Conservation (phyloP, 768 basidiomycete species). For the Tricholoma matsutake region DNA sequence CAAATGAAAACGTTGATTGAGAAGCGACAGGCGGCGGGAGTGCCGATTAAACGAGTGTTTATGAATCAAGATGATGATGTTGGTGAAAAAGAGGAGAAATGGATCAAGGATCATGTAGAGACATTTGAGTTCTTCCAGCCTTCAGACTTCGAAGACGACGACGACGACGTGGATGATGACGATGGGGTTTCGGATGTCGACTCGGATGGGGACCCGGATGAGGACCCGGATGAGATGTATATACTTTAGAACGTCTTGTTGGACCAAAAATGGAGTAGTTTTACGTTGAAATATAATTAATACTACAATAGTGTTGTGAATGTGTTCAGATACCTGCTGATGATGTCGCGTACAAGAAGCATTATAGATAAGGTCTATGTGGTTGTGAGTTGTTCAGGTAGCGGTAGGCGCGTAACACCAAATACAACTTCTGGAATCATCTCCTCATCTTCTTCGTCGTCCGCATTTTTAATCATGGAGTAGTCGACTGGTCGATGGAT, state of each 20-base stretch:
- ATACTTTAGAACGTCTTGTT: background rate
- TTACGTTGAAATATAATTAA: background rate
- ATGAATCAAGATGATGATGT: constrained; percentile 46
- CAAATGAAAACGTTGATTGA: constrained; percentile 44
- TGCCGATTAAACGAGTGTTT: constrained; percentile 44
- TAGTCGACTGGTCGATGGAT: constrained; percentile 20
- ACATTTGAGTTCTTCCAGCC: constrained; percentile 56
- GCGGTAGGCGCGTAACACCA: constrained; percentile 40
- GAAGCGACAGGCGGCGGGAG: constrained; percentile 37
- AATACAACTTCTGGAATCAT: constrained; percentile 49
- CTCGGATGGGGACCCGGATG: too few relatives aligned
- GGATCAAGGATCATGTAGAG: constrained; percentile 51
- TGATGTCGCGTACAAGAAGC: constrained; percentile 5
- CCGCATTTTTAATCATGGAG: constrained; percentile 15
- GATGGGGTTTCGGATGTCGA: constrained; percentile 23
- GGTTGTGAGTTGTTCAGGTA: constrained; percentile 7
- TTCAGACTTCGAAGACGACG: constrained; percentile 44
- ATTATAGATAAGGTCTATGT: background rate
- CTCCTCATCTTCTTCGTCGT: constrained; percentile 25
- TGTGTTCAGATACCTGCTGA: constrained; percentile 2
- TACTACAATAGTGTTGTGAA: background rate
- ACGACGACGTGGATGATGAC: constrained; percentile 28
- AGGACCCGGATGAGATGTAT: too few relatives aligned
- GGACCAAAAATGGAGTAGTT: too few relatives aligned
- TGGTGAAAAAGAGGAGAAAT: constrained; percentile 39